Evolutionary conservation across 2,329 filamentous ascomycete genomes (phyloP), one percentile per base, ranked within the genome.

Genomic region (Zymoseptoria ardabiliae): DNA sequence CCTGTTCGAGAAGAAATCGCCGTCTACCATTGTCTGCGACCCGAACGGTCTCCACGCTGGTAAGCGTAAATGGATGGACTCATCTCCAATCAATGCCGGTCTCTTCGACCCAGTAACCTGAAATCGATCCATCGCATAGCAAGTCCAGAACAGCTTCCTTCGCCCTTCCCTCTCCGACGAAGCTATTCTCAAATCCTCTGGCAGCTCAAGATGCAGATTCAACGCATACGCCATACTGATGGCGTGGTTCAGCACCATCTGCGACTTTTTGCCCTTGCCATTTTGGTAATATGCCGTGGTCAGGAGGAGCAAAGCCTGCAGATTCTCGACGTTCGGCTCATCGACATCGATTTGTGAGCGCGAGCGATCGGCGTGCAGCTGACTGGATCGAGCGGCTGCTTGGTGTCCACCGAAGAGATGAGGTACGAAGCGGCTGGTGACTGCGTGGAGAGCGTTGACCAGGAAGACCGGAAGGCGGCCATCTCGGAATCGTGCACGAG

Each of bases 51-150:
- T 81, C 87, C 88, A 91, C 30, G 87, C 87, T 0, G 91, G 91
- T 3, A 95, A 77, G 41, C 88, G 84, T 53, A 96, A 77, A 17
- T 89, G 76, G 61, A 95, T 88, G 1, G 85, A 86, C 69, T 89
- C 85, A 72, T 95, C 91, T 23, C 84, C 82, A 22, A 94, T 86
- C 7, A 95, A 77, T n/a, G 88, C 90, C 0, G 90, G 89, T 9
- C 91, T 81, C 68, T 89, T 91, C 3, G 90, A 93, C 17, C 91
- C 91, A 65, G 88, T 91, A 1, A 88, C 84, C 65, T 87, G 82
- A 67, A 93, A 94, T n/a, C 89, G 83, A 70, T 96, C 91, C 73
- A 95, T 86, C 23, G 95, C 77, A 68, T 94, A 96, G 70, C 89
- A 93, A 2, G 89, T 87, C 91, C 91, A 96, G 73, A 96, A 96